Conservation (phyloP, 176 grass and related monocot genomes). For the Calamus simplicifolius region DNA sequence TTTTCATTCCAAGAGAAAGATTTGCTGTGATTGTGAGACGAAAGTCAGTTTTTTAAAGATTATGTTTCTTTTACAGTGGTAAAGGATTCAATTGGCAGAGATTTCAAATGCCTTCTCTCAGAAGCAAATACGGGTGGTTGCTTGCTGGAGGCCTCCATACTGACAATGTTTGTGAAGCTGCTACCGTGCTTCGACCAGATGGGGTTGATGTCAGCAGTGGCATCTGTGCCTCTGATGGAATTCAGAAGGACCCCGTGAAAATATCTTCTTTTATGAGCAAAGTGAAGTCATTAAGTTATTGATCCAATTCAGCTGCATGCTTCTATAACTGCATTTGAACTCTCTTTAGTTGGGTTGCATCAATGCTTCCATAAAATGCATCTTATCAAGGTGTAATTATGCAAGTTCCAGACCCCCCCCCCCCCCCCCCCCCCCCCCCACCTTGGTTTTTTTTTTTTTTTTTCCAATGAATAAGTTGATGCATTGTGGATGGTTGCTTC, state of each 20-base stretch:
- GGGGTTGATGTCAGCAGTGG: slow-evolving; percentile 89
- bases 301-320: neutral
- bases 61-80: slow-evolving; percentile 40
- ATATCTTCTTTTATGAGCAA: slow-evolving; percentile 61
- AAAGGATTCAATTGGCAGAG: slow-evolving; percentile 87
- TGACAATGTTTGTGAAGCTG: slow-evolving; percentile 64
- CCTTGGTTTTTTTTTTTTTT: too few relatives aligned
- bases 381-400: too few relatives aligned
- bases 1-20: too few relatives aligned
- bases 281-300: slow-evolving; percentile 26
- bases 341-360: too few relatives aligned
- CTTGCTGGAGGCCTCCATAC: slow-evolving; percentile 81
- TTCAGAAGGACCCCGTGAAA: slow-evolving; percentile 52
- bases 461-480: too few relatives aligned
- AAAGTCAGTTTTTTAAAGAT: neutral
- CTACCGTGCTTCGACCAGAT: slow-evolving; percentile 45
- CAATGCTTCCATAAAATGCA: too few relatives aligned
- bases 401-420: too few relatives aligned
- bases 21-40: too few relatives aligned
- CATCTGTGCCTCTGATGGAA: slow-evolving; percentile 65
- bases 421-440: too few relatives aligned
- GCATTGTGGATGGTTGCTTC: too few relatives aligned
- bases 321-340: too few relatives aligned
- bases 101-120: slow-evolving; percentile 47
- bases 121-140: slow-evolving; percentile 75